A percentile compares a stretch with the other conserved stretches of the same genome.
phyloP scores from a whole-genome alignment of 768 basidiomycete species.

The Hericium coralloides region DNA sequence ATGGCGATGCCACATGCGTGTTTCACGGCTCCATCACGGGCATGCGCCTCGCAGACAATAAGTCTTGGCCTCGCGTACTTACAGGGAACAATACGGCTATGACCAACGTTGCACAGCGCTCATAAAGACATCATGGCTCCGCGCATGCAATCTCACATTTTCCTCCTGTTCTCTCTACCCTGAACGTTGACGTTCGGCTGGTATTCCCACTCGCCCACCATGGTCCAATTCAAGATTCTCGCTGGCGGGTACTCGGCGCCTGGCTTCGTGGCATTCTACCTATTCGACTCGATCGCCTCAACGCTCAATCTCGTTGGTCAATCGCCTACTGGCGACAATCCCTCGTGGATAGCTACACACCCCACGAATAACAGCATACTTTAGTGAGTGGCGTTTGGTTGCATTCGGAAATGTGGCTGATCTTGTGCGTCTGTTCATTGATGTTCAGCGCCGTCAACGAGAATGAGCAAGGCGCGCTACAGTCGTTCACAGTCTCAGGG shows the following conservation, averaged over 20 bases:
- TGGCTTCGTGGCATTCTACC: slow-evolving; percentile 48
- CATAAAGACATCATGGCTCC: too few relatives aligned
- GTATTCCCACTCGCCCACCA: slow-evolving; percentile 14
- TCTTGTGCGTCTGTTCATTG: too few relatives aligned
- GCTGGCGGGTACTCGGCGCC: slow-evolving; percentile 51
- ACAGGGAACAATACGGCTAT: too few relatives aligned
- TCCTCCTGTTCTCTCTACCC: too few relatives aligned
- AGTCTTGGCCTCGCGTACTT: too few relatives aligned
- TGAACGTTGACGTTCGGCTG: too few relatives aligned
- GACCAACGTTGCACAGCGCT: too few relatives aligned
- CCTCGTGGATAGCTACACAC: slow-evolving; percentile 54
- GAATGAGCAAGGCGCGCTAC: slow-evolving; percentile 32
- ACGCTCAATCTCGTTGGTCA: slow-evolving; percentile 39
- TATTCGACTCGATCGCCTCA: slow-evolving; percentile 44
- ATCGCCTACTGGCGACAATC: slow-evolving; percentile 40
- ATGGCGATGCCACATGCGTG: too few relatives aligned
- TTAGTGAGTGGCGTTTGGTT: slow-evolving; percentile 36
- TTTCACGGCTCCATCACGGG: too few relatives aligned
- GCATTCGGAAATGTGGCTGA: too few relatives aligned
- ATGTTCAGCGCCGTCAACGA: slow-evolving; percentile 51
- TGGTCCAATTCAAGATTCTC: slow-evolving; percentile 63
- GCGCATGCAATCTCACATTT: too few relatives aligned
- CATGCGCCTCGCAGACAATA: too few relatives aligned
- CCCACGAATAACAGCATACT: slow-evolving; percentile 50
- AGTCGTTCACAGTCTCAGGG: slow-evolving; percentile 45